Percentiles rank a stretch among this genome's conserved stretches.
These are phyloP conservation scores for Tulasnella sp. DNA, from an alignment of 768 basidiomycete genomes.

Conservation along the genomic window DNA sequence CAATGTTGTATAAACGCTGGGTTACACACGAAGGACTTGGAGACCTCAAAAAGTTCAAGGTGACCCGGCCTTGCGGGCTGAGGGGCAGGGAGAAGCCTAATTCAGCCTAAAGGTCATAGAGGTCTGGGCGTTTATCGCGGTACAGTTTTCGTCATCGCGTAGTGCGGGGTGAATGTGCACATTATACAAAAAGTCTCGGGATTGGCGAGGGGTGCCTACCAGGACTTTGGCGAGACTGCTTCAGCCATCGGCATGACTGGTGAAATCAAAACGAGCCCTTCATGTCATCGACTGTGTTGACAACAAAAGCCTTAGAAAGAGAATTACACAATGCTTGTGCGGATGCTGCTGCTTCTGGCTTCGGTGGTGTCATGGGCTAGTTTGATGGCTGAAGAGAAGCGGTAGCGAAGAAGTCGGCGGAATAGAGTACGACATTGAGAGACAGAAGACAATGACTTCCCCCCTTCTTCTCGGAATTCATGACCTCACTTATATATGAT, in stretches of 20 bases:
- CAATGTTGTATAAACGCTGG: conserved; percentile 7
- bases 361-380: neutral
- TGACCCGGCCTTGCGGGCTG: too few species aligned
- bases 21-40: conserved; percentile 4
- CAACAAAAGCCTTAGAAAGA: neutral
- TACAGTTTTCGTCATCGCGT: neutral
- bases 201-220: neutral
- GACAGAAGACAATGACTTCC: too few species aligned
- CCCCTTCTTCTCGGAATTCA: too few species aligned
- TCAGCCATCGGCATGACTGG: neutral
- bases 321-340: neutral
- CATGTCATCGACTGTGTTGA: neutral
- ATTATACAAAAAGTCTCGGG: conserved; percentile 5
- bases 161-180: conserved; percentile 10
- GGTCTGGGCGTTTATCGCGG: neutral
- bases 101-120: too few species aligned
- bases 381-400: too few species aligned
- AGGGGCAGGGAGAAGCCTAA: too few species aligned
- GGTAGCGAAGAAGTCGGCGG: too few species aligned
- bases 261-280: conserved; percentile 7
- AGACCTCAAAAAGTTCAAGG: neutral
- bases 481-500: too few species aligned
- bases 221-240: conserved; percentile 2
- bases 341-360: neutral
- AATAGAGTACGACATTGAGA: too few species aligned